Evolutionary conservation across 331 rosid genomes (phyloP).

Genomic region (Telfairia occidentalis): DNA sequence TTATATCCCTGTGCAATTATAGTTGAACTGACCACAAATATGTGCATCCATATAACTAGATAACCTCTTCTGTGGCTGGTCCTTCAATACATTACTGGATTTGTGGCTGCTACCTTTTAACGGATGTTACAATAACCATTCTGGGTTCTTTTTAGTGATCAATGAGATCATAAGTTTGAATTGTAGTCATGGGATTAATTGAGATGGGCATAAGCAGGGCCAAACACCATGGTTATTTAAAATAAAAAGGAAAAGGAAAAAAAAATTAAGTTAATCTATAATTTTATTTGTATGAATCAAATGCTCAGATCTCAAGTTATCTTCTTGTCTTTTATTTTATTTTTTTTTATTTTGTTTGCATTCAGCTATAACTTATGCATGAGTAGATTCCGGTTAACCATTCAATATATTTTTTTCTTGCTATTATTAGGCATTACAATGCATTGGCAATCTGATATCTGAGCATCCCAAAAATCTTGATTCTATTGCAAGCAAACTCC

Average conservation of each 20-base stretch:
- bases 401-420: neutral
- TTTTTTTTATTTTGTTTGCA: neutral
- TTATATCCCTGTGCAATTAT: neutral
- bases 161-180: neutral
- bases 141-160: neutral
- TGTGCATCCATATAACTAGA: neutral
- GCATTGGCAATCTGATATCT: constrained; percentile 65
- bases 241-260: neutral
- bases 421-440: constrained; percentile 50
- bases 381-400: neutral
- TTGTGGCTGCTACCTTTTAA: neutral
- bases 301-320: neutral
- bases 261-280: neutral
- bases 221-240: neutral
- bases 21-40: neutral
- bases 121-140: neutral
- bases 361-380: neutral
- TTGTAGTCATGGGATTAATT: neutral
- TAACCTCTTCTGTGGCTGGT: neutral
- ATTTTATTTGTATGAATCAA: neutral
- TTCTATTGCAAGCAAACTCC: constrained; percentile 62
- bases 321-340: neutral
- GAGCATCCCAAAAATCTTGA: constrained; percentile 75
- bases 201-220: neutral
- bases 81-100: neutral